These are phyloP conservation scores for Lentinula sp. DNA, from an alignment of 768 basidiomycete genomes.

Conservation along the genomic window DNA sequence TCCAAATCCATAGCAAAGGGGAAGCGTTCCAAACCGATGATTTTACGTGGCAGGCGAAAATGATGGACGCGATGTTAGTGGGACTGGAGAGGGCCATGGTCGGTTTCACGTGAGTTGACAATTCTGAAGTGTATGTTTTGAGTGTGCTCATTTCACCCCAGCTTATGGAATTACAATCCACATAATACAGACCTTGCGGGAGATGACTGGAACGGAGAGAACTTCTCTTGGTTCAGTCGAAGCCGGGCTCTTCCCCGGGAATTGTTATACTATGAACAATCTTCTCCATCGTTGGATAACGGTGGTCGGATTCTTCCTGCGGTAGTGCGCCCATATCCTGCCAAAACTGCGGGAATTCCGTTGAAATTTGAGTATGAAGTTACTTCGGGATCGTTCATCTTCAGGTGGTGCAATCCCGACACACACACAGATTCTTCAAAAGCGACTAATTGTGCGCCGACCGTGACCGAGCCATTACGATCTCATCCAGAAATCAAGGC, in stretches of 20 bases:
- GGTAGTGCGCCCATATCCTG: slow-evolving; percentile 85
- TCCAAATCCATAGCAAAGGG: slow-evolving; percentile 41
- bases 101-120: slow-evolving; percentile 75
- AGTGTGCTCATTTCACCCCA: background rate
- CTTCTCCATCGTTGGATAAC: slow-evolving; percentile 68
- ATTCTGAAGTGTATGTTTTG: background rate
- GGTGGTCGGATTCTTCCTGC: slow-evolving; percentile 74
- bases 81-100: slow-evolving; percentile 72
- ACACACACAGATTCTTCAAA: background rate
- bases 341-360: slow-evolving; percentile 86
- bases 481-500: slow-evolving; percentile 34
- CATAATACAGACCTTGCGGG: slow-evolving; percentile 72
- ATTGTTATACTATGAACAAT: slow-evolving; percentile 53
- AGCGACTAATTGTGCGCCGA: slow-evolving; percentile 6
- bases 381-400: slow-evolving; percentile 61
- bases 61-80: slow-evolving; percentile 93
- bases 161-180: slow-evolving; percentile 91
- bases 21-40: slow-evolving; percentile 68
- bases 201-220: slow-evolving; percentile 94
- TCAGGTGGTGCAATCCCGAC: slow-evolving; percentile 51
- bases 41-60: slow-evolving; percentile 77
- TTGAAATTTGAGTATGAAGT: slow-evolving; percentile 70
- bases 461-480: slow-evolving; percentile 31
- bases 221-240: slow-evolving; percentile 90
- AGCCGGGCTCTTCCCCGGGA: slow-evolving; percentile 50